Base-by-base conservation (phyloP, 257 asterid species). In the Handroanthus guayacan region DNA sequence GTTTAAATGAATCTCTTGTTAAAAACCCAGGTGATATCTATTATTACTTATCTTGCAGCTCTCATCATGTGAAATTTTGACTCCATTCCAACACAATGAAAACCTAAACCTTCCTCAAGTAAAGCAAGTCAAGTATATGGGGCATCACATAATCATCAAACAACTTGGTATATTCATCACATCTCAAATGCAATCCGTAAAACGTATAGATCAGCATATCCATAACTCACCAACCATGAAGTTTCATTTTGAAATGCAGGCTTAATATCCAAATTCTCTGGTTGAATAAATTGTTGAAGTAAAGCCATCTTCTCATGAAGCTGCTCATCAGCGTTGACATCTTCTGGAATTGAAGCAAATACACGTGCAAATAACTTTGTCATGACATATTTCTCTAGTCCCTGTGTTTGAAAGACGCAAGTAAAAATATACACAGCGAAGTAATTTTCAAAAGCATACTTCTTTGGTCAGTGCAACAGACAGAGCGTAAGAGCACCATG, bases 311-410 rank as follows among this genome's bases (percentile, higher is more conserved):
- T 91, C 57, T 91, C 90, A 69, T 86, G 79, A 75, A 93, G 96
- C 78, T 89, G 88, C 68, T 91, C 88, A 14, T 93, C 98, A 44
- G 82, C 89, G 78, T 84, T 83, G 81, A 88, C 95, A 80, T 93
- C 98, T 82, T 93, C 98, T n/a, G 95, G 92, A 82, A 78, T 85
- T 60, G 95, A 84, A 84, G 97, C 96, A 88, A 89, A 93, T 76
- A 87, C 89, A 2, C 87, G 89, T n/a, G 90, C 65, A 76, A 84
- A 93, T 67, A 93, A 74, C 87, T 93, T 93, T 14, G 96, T 93
- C 98, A 93, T 89, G 72, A 93, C 88, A 86, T 93, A 93, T 80
- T 93, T 93, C 86, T 93, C 97, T 79, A 91, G 89, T 68, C 97
- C 98, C 98, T 93, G 89, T 62, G 73, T 84, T 78, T 64, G 58